These are phyloP conservation scores for Bruguiera sexangula DNA, from an alignment of 345 rosid species.

Conservation along the genomic window DNA sequence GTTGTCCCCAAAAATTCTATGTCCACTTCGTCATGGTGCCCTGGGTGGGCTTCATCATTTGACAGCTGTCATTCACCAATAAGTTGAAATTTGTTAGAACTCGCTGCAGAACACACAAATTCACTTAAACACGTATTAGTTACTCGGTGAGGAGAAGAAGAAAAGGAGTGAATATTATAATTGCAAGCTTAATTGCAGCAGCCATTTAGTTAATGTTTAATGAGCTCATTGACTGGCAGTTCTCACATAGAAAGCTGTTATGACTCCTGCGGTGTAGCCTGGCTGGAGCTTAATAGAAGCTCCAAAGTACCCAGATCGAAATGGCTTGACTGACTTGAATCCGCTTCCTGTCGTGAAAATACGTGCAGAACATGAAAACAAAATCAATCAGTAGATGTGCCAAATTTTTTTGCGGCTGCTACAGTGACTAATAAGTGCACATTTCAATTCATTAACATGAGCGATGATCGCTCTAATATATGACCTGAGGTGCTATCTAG, in stretches of 20 bases:
- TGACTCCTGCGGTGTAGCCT: conserved; percentile 96
- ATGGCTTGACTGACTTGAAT: conserved; percentile 80
- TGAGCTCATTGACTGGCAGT: neutral
- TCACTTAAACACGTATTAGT: too few relatives aligned
- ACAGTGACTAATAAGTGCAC: neutral
- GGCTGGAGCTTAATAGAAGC: conserved; percentile 82
- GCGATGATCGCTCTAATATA: too few relatives aligned
- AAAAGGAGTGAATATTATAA: too few relatives aligned
- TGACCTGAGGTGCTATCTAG: conserved; percentile 80
- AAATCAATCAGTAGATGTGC: neutral
- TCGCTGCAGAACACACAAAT: too few relatives aligned
- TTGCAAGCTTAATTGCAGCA: neutral
- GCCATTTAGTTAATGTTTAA: too few relatives aligned
- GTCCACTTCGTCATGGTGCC: conserved; percentile 92
- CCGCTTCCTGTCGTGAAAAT: conserved; percentile 66
- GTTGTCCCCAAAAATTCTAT: conserved; percentile 94
- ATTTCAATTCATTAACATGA: too few relatives aligned
- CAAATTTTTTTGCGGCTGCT: neutral
- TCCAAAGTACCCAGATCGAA: conserved; percentile 89
- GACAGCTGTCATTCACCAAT: conserved; percentile 53
- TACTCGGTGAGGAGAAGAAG: too few relatives aligned
- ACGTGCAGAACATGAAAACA: conserved; percentile 2
- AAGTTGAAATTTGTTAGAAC: neutral
- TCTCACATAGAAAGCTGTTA: conserved; percentile 88
- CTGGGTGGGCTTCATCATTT: conserved; percentile 83